Percentiles rank a stretch among this genome's conserved stretches.
Conservation (phyloP, 106 monocot species). For the Agapanthus africanus region DNA sequence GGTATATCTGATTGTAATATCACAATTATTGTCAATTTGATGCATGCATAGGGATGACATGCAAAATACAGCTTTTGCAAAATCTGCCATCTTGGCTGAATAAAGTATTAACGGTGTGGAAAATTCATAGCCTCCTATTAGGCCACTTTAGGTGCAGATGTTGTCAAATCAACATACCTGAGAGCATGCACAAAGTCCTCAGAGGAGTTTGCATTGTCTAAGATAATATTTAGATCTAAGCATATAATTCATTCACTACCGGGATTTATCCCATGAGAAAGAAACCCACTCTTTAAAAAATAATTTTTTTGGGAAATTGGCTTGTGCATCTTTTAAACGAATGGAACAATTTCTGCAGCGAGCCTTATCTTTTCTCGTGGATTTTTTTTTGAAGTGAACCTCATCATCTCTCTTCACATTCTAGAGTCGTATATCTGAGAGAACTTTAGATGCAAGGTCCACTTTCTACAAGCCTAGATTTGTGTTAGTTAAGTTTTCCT, state of each 20-base stretch:
- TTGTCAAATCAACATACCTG: too few relatives aligned
- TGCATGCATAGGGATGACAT: not conserved
- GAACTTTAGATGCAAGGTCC: not conserved
- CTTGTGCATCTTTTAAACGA: not conserved
- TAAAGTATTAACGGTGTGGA: not conserved
- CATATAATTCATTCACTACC: too few relatives aligned
- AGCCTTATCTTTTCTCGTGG: too few relatives aligned
- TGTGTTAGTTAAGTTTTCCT: not conserved
- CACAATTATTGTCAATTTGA: not conserved
- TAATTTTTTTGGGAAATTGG: not conserved
- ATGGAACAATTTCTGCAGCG: not conserved
- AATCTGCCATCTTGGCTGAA: not conserved
- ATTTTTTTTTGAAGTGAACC: too few relatives aligned
- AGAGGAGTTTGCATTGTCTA: not conserved
- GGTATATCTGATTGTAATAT: not conserved
- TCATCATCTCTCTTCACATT: not conserved
- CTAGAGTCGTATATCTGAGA: not conserved
- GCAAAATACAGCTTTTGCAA: not conserved
- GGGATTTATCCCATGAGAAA: not conserved
- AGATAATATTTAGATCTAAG: not conserved
- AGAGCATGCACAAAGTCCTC: not conserved
- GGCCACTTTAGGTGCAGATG: not conserved
- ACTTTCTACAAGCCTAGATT: not conserved
- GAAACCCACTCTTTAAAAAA: not conserved
- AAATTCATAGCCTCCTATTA: not conserved